Conservation (phyloP, 805 yeast species). For the Candida krabiensis region DNA sequence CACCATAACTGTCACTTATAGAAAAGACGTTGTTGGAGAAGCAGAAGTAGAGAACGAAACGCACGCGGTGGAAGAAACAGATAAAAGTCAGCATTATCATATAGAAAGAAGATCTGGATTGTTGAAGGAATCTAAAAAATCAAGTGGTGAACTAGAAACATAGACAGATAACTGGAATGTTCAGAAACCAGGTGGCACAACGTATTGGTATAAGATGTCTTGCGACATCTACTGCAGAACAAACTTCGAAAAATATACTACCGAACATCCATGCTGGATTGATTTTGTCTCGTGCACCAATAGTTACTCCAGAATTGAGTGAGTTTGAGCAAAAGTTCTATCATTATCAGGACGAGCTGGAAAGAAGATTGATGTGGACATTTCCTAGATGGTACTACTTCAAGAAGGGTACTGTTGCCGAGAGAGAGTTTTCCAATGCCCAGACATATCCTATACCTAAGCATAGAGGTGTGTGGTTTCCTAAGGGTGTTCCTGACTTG, state of each 20-base stretch:
- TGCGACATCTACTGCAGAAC: slow-evolving; percentile 8
- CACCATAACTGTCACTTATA: too few species aligned
- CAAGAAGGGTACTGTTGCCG: slow-evolving; percentile 86
- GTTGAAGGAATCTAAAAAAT: neutral
- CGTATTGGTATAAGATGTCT: slow-evolving; percentile 2
- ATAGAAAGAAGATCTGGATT: neutral
- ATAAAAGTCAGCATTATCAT: too few species aligned
- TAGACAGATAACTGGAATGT: slow-evolving; percentile 1
- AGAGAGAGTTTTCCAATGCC: slow-evolving; percentile 71
- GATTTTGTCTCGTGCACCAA: slow-evolving; percentile 77
- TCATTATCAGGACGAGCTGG: slow-evolving; percentile 80
- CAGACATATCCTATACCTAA: slow-evolving; percentile 75
- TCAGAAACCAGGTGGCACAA: slow-evolving; percentile 6
- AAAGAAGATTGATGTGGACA: slow-evolving; percentile 94
- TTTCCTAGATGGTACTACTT: slow-evolving; percentile 93
- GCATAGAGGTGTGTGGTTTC: slow-evolving; percentile 75
- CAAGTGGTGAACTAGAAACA: too few species aligned
- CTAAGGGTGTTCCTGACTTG: slow-evolving; percentile 82
- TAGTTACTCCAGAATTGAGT: slow-evolving; percentile 75
- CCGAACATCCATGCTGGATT: slow-evolving; percentile 46
- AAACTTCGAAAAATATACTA: slow-evolving; percentile 1
- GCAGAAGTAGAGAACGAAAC: neutral
- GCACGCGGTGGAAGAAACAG: neutral
- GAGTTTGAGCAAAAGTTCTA: slow-evolving; percentile 75
- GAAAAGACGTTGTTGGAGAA: neutral